These are phyloP conservation scores for Sclerotinia glacialis DNA, from an alignment of 2,329 filamentous ascomycete species.

Conservation along the genomic window DNA sequence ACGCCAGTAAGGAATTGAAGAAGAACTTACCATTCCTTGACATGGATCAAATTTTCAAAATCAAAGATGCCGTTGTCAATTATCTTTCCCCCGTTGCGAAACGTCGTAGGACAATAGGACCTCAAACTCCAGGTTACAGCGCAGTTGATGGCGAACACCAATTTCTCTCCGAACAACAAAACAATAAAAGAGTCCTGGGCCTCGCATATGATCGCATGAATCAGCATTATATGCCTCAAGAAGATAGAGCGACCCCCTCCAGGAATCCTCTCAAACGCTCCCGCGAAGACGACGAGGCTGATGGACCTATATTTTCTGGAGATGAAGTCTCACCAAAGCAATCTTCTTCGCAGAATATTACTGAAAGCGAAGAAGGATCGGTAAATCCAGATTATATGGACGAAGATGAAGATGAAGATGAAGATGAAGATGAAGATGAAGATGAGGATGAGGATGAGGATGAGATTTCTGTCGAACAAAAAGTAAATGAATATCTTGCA, in stretches of 20 bases:
- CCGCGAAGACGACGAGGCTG: constrained; percentile 30
- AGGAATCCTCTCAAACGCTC: constrained; percentile 34
- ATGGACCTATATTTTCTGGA: constrained; percentile 19
- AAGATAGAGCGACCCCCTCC: constrained; percentile 22
- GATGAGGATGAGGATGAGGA: constrained; percentile 24
- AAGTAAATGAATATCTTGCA: constrained; percentile 36
- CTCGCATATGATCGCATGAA: constrained; percentile 23
- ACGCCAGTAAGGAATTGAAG: neutral
- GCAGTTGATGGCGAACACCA: constrained; percentile 22
- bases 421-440: constrained; percentile 24
- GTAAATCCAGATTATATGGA: constrained; percentile 6
- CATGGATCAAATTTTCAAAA: constrained; percentile 35
- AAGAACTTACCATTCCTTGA: neutral
- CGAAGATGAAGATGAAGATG: constrained; percentile 20
- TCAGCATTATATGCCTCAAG: constrained; percentile 27
- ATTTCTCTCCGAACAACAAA: constrained; percentile 29
- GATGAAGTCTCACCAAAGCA: constrained; percentile 29
- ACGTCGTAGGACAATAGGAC: constrained; percentile 37
- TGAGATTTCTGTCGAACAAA: constrained; percentile 28
- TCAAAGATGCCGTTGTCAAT: constrained; percentile 35
- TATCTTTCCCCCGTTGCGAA: constrained; percentile 37
- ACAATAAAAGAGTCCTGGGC: constrained; percentile 23
- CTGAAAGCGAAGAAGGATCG: constrained; percentile 9
- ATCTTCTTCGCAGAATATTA: constrained; percentile 24
- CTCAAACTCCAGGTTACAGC: constrained; percentile 26